A percentile compares a stretch with the other conserved stretches of the same genome.
phyloP scores from a whole-genome alignment of 2,329 filamentous ascomycete genomes.

The Neonectria neomacrospora region DNA sequence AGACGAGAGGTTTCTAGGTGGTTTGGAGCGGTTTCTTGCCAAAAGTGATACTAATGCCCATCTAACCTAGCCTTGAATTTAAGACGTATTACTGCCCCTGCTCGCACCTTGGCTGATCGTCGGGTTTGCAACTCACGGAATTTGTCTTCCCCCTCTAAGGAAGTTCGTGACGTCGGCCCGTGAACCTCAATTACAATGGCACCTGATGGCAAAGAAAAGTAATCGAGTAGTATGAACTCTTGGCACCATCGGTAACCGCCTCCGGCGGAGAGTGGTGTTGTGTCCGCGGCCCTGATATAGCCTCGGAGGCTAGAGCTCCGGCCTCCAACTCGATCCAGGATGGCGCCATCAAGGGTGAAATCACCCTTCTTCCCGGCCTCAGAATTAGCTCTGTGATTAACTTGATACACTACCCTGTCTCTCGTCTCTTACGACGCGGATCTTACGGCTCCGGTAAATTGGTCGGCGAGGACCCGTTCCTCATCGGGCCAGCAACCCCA shows the following conservation, averaged over 20 bases:
- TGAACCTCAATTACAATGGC: background rate
- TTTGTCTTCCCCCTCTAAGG: background rate
- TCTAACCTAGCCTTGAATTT: background rate
- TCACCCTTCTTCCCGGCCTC: background rate
- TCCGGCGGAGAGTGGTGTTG: background rate
- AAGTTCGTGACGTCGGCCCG: background rate
- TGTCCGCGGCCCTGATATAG: constrained; percentile 20
- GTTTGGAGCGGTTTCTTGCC: background rate
- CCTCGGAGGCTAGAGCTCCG: constrained; percentile 31
- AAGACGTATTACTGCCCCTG: background rate
- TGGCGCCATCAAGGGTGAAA: background rate
- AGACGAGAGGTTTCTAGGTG: background rate
- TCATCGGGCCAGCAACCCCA: background rate
- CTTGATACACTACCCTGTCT: too few species aligned
- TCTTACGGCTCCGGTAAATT: constrained; percentile 1
- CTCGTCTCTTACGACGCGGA: constrained; percentile 3
- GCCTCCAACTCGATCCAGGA: constrained; percentile 22
- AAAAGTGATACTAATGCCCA: background rate
- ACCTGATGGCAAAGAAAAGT: background rate
- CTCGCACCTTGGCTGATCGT: background rate
- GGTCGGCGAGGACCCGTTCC: background rate
- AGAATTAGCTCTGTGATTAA: background rate
- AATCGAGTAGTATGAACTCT: background rate
- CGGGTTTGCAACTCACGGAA: background rate
- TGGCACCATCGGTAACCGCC: background rate